Evolutionary conservation across 176 grass and related monocot genomes (phyloP), one percentile per base, ranked within the genome.

Genomic region (Otatea glauca): DNA sequence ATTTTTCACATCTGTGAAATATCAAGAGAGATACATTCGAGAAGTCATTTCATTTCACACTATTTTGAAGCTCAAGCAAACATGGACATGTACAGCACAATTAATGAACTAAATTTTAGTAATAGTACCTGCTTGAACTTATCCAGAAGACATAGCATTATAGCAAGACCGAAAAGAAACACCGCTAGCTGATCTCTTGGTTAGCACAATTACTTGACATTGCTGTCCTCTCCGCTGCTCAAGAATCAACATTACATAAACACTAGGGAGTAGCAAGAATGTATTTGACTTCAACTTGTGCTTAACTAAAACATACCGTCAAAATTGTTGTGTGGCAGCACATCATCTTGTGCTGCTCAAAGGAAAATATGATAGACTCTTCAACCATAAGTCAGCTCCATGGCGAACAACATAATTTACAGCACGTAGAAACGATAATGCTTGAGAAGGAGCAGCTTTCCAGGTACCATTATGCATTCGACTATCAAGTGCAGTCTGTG

Each of bases 51-150:
- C 35, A 23, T 82, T 65, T 32, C 21, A 34, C 37, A 75, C 45
- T 82, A 72, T 56, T 42, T 6, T 61, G 7, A 86, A 66, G 15
- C 42, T 29, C 16, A 72, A 39, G 66, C 37, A 80, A 68, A 68
- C 76, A 80, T 49, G 44, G 38, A 50, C 20, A 54, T 42, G 20
- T 35, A 59, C 15, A 80, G 45, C 12, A 48, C 43, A 80, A 50
- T 50, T 73, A 73, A 79, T 3, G 7, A 74, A 68, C 61, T 25
- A 67, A 83, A 66, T 77, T 82, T 23, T 39, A 44, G 44, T 62
- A 32, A 53, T 54, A 9, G 7, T 87, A 87, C 89, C 89, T 87
- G 75, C 85, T 75, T 80, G 75, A 83, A 87, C 75, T 84, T 74
- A 66, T 87, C 85, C 74, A 83, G 59, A 66, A 89, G 65, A 24